phyloP scores from a whole-genome alignment of 768 basidiomycete genomes.

The Leccinellum luteum region DNA sequence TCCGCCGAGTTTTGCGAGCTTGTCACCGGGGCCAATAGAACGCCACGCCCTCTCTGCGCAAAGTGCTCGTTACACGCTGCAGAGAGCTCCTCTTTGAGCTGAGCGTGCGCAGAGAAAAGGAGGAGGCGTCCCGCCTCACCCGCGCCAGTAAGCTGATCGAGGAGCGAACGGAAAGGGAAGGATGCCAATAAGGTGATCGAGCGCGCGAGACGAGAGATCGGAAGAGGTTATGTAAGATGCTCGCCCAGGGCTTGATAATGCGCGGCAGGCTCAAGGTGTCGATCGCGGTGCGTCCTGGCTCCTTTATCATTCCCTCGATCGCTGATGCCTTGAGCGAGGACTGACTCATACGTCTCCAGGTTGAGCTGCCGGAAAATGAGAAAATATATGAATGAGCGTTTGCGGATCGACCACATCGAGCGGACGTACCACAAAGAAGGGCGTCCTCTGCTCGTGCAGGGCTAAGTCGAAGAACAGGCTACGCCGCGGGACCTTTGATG shows the following conservation, averaged over 20 bases:
- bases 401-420: too few species aligned
- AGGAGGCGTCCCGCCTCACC: conserved; percentile 66
- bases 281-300: conserved; percentile 55
- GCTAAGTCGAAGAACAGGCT: conserved; percentile 85
- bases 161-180: conserved; percentile 53
- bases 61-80: too few species aligned
- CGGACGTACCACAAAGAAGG: conserved; percentile 92
- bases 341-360: conserved; percentile 83
- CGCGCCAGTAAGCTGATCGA: conserved; percentile 72
- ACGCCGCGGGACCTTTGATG: conserved; percentile 70
- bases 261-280: conserved; percentile 73
- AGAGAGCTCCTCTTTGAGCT: conserved; percentile 47
- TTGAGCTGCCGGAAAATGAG: conserved; percentile 94
- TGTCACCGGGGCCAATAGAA: too few species aligned
- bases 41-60: too few species aligned
- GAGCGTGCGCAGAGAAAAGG: conserved; percentile 40
- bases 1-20: too few species aligned
- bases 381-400: too few species aligned
- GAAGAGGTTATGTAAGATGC: conserved; percentile 74
- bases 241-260: conserved; percentile 60
- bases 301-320: neutral
- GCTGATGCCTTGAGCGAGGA: conserved; percentile 63
- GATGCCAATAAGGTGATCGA: conserved; percentile 55
- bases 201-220: conserved; percentile 57
- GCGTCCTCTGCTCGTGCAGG: conserved; percentile 75